phyloP scores from a whole-genome alignment of 192 early-diverging fungal genomes.

The Haplosporangium gracile region DNA sequence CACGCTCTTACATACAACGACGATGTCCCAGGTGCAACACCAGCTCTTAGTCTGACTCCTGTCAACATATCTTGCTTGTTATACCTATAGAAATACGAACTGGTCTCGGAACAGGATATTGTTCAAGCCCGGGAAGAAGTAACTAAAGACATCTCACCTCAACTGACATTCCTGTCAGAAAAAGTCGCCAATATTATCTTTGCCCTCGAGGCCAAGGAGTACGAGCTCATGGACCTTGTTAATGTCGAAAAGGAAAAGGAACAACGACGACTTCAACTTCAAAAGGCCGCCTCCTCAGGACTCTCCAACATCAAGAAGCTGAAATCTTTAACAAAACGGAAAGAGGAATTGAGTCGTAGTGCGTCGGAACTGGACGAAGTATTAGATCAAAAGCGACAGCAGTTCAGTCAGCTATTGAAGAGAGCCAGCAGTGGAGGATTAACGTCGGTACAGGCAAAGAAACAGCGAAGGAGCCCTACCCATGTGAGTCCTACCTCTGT shows the following conservation, averaged over 20 bases:
- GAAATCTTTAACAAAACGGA: conserved; percentile 43
- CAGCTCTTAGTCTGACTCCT: background rate
- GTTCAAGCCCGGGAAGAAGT: conserved; percentile 22
- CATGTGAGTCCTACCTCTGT: conserved; percentile 9
- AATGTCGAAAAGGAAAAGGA: conserved; percentile 16
- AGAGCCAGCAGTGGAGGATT: background rate
- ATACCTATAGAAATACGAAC: conserved; percentile 21
- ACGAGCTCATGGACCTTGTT: conserved; percentile 13
- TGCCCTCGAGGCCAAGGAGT: conserved; percentile 26
- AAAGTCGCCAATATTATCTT: conserved; percentile 25
- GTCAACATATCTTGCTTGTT: background rate
- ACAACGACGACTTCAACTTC: conserved; percentile 7
- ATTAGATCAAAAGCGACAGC: conserved; percentile 37
- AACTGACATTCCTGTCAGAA: conserved; percentile 18
- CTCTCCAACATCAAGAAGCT: conserved; percentile 39
- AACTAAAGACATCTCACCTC: conserved; percentile 25
- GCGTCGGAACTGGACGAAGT: conserved; percentile 38
- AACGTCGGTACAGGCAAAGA: conserved; percentile 2
- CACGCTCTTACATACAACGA: background rate
- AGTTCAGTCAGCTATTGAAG: conserved; percentile 23
- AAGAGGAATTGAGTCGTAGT: conserved; percentile 43
- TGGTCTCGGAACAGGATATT: conserved; percentile 51
- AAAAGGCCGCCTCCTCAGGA: conserved; percentile 27
- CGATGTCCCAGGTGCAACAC: background rate
- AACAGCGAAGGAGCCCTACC: background rate